phyloP scores from a whole-genome alignment of 1,139 yeast species.

The Meyerozyma athensensis region DNA sequence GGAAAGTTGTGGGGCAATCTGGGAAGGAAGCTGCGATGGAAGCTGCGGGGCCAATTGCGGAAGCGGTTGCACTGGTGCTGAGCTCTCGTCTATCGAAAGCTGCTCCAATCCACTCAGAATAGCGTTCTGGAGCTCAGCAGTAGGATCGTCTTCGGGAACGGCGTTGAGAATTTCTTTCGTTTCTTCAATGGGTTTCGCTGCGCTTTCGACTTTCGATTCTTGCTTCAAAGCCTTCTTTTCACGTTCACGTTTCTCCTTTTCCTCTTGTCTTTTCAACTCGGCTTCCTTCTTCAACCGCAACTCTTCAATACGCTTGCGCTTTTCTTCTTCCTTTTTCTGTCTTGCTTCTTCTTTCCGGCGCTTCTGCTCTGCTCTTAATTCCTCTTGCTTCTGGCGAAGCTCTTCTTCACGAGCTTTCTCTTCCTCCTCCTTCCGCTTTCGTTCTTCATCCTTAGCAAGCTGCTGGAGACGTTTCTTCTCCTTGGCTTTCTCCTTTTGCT shows the following conservation, averaged over 20 bases:
- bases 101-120: constrained; percentile 1
- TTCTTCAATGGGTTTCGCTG: constrained; percentile 15
- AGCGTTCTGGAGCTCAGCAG: neutral
- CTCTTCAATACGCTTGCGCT: constrained; percentile 39
- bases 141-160: neutral
- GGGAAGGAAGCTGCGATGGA: neutral
- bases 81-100: constrained; percentile 7
- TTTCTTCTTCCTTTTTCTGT: constrained; percentile 51
- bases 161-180: constrained; percentile 23
- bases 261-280: constrained; percentile 40
- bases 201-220: neutral
- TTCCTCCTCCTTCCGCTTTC: constrained; percentile 55
- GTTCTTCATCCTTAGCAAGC: constrained; percentile 73
- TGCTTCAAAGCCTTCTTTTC: constrained; percentile 38
- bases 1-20: neutral
- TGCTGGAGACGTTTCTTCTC: constrained; percentile 71
- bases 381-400: constrained; percentile 29
- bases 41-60: too few relatives aligned
- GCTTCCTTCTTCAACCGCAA: constrained; percentile 44
- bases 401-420: constrained; percentile 33
- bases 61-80: constrained; percentile 5
- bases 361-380: constrained; percentile 39
- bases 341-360: constrained; percentile 46
- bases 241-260: constrained; percentile 38
- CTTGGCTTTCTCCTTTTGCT: constrained; percentile 71